Evolutionary conservation across 176 grass and related monocot genomes (phyloP).

Genomic region (Microstegium vimineum): DNA sequence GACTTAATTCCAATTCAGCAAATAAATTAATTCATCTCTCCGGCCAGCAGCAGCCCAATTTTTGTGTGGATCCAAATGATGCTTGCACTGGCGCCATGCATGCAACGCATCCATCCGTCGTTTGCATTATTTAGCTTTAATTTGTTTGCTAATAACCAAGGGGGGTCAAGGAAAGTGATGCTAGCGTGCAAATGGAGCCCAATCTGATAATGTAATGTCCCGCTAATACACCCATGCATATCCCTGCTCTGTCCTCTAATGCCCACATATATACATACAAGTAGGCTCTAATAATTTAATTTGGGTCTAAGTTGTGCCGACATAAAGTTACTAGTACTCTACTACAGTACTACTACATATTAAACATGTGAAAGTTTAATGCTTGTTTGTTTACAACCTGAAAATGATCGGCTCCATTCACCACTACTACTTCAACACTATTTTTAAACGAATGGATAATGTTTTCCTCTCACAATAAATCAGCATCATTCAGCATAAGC

Average conservation of each 20-base stretch:
- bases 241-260: neutral
- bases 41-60: neutral
- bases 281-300: neutral
- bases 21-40: neutral
- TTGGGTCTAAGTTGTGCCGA: neutral
- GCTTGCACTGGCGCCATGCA: neutral
- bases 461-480: too few relatives aligned
- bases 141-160: conserved; percentile 10
- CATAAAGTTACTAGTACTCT: neutral
- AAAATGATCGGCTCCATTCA: too few relatives aligned
- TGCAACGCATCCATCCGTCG: conserved; percentile 2
- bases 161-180: conserved; percentile 35
- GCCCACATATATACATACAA: neutral
- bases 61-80: conserved; percentile 25
- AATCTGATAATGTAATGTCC: neutral
- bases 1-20: neutral
- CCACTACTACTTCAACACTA: too few relatives aligned
- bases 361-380: neutral
- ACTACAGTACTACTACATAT: neutral
- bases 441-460: too few relatives aligned
- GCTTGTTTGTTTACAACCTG: neutral
- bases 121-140: conserved; percentile 26
- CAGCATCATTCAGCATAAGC: too few relatives aligned
- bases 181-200: conserved; percentile 36
- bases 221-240: neutral